A percentile compares a stretch with the other conserved stretches of the same genome.
Conservation (phyloP, 2,329 filamentous ascomycete species). For the Dichotomopilus funicola region DNA sequence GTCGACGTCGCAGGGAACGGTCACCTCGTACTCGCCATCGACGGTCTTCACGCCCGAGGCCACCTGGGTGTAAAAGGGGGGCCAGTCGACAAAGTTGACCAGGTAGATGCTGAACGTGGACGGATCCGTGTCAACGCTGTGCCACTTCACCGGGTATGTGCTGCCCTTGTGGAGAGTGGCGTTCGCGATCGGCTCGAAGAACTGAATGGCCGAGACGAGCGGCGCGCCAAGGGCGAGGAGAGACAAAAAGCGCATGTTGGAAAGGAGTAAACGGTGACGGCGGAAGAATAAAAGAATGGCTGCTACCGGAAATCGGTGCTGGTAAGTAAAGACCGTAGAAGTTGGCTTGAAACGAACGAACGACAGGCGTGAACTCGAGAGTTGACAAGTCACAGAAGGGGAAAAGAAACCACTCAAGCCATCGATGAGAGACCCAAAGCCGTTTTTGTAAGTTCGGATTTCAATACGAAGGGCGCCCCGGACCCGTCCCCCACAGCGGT, state of each 20-base stretch:
- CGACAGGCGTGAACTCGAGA: not conserved
- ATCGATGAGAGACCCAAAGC: not conserved
- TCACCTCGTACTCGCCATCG: constrained; percentile 29
- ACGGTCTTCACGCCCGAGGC: constrained; percentile 31
- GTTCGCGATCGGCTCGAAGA: constrained; percentile 30
- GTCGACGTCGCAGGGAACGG: constrained; percentile 33
- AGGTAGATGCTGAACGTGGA: constrained; percentile 35
- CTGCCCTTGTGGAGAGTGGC: constrained; percentile 33
- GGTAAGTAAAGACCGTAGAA: constrained; percentile 4
- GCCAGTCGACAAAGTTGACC: constrained; percentile 41
- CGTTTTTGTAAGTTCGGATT: not conserved
- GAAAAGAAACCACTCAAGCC: not conserved
- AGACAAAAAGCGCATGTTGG: constrained; percentile 26
- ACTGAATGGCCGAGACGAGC: constrained; percentile 28
- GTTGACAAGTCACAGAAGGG: not conserved
- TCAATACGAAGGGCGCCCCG: not conserved
- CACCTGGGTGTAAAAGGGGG: constrained; percentile 34
- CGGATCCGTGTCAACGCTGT: constrained; percentile 36
- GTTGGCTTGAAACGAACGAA: not conserved
- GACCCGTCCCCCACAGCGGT: too few relatives aligned
- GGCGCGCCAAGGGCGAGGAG: constrained; percentile 28
- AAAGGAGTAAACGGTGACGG: not conserved
- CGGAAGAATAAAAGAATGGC: constrained; percentile 11
- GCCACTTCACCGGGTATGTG: constrained; percentile 31
- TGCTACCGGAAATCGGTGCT: not conserved